Base-by-base conservation (phyloP, 2,329 filamentous ascomycete species). In the Hymenotorrendiella dingleyae region DNA sequence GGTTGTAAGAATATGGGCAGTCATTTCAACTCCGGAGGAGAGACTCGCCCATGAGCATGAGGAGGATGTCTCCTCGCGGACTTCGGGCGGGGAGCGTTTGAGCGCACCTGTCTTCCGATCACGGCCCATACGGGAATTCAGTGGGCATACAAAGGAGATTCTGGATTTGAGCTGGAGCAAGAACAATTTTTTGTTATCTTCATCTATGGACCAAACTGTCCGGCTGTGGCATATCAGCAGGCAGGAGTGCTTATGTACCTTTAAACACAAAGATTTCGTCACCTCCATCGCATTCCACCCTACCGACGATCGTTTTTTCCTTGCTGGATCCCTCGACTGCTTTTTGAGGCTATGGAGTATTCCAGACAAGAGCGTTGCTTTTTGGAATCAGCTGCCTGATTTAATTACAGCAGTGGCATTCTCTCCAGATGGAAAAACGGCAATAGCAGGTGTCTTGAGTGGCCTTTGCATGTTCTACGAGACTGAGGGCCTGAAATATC, bases 201-300 rank as follows among this genome's bases (percentile, higher is more conserved):
- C 90, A 0, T 95, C 90, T 0, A 96, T 97, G 89, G 93, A 98
- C 62, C 96, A 96, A 69, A 95, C 90, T 0, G 93, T 98, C 10
- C 78, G 88, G 11, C 65, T 98, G 36, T 98, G 93, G 91, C 93
- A 98, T 64, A 74, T 93, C 49, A 91, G 79, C 59, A 76, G 91
- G 40, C 65, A 74, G 3, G 90, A 97, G 58, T 96, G 89, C 57
- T 71, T 98, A 1, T 95, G 89, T 64, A 89, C 85, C 2, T 98
- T 97, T 67, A 87, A 90, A 56, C 93, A 97, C 64, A 87, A 82
- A 55, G 93, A 98, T 61, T 89, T 96, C 55, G 91, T 97, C 35
- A 94, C 93, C 0, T 91, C 89, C 1, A 90, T 98, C 37, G 80
- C 87, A 27, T 98, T 98, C 54, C 93, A 98, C 61, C 93, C 93